These are phyloP conservation scores for Erucastrum elatum DNA, from an alignment of 345 rosid species.

Conservation along the genomic window DNA sequence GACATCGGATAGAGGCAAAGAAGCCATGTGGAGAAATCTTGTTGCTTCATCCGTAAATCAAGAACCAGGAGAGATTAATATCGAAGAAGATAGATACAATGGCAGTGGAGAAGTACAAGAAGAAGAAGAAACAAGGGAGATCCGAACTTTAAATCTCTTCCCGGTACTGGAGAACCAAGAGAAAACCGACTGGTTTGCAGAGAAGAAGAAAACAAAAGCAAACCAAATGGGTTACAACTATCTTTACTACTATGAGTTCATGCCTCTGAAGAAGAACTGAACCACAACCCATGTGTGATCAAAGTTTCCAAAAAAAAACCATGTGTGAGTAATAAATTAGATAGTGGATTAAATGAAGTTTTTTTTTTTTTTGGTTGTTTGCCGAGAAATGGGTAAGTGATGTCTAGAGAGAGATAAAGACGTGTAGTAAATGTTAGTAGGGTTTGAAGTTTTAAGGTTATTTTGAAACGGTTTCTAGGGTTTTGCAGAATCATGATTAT, in stretches of 20 bases:
- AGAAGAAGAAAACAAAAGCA: constrained; percentile 37
- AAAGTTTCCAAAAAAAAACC: constrained; percentile 4
- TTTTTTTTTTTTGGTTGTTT: constrained; percentile 25
- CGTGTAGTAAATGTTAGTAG: constrained; percentile 30
- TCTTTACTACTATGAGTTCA: constrained; percentile 58
- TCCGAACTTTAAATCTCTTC: constrained; percentile 57
- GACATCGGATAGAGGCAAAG: constrained; percentile 32
- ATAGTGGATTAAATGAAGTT: constrained; percentile 15
- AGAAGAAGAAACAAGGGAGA: constrained; percentile 36
- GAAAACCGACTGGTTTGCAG: constrained; percentile 23
- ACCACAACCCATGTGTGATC: constrained; percentile 47
- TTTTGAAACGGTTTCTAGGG: neutral
- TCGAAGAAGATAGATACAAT: constrained; percentile 17
- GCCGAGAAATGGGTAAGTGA: constrained; percentile 27
- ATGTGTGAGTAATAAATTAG: constrained; percentile 47
- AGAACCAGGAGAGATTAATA: constrained; percentile 15
- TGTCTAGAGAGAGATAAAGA: constrained; percentile 18
- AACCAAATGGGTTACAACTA: constrained; percentile 36
- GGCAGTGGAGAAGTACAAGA: neutral
- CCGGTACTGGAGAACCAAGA: constrained; percentile 43
- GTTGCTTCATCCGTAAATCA: constrained; percentile 16
- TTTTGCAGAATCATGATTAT: neutral
- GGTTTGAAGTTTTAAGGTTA: neutral
- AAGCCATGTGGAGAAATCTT: constrained; percentile 25
- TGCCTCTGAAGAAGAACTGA: constrained; percentile 57